Conservation (phyloP, 441 rosid species). For the Aleurites moluccanus region DNA sequence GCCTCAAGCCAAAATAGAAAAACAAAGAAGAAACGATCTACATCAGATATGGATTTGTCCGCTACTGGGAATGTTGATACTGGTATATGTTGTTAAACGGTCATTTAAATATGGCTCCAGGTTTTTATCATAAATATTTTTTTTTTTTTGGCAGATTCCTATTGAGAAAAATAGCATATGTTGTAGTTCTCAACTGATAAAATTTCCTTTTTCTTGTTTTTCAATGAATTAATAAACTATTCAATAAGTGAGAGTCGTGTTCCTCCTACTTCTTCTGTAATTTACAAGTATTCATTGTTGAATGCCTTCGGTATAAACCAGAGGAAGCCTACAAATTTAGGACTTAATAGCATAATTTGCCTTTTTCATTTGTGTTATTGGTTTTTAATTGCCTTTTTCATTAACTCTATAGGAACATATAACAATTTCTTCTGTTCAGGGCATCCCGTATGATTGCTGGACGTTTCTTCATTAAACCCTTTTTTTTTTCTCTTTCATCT, state of each 20-base stretch:
- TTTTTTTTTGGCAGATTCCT: not conserved
- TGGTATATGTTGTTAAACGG: constrained; percentile 36
- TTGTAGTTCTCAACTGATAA: not conserved
- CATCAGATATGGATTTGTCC: constrained; percentile 48
- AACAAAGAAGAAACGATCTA: constrained; percentile 57
- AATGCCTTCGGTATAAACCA: not conserved
- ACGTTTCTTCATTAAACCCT: not conserved
- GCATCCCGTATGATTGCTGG: not conserved
- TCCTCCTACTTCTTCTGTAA: not conserved
- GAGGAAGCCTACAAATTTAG: not conserved
- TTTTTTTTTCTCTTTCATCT: not conserved
- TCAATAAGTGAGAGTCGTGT: not conserved
- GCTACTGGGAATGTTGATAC: constrained; percentile 31
- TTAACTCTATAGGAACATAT: not conserved
- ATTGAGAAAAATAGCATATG: not conserved
- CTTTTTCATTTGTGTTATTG: not conserved
- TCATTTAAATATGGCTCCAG: not conserved
- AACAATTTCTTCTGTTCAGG: not conserved
- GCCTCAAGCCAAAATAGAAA: constrained; percentile 42
- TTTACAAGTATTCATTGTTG: not conserved
- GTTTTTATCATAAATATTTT: too few species aligned
- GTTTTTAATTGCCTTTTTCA: not conserved
- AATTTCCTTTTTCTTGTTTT: not conserved
- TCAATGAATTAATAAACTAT: not conserved
- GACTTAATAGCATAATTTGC: not conserved